Conservation (phyloP, 768 basidiomycete species). For the Kwoniella botswanensis region DNA sequence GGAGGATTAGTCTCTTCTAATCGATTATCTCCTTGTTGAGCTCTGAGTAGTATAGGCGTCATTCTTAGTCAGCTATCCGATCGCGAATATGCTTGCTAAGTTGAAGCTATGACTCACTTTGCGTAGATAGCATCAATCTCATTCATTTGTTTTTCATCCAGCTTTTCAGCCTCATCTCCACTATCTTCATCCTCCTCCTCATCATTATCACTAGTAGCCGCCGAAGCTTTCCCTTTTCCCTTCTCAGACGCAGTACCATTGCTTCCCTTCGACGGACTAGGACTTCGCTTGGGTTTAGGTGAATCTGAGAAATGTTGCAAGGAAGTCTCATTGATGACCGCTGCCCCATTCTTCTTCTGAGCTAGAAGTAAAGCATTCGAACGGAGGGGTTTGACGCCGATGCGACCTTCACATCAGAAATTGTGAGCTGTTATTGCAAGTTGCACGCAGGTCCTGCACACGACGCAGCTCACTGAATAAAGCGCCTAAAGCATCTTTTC, state of each 20-base stretch:
- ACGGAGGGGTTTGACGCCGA: conserved; percentile 70
- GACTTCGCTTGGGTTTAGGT: conserved; percentile 30
- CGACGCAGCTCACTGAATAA: conserved; percentile 67
- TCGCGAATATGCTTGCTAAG: neutral
- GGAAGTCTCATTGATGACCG: conserved; percentile 50
- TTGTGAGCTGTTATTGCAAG: neutral
- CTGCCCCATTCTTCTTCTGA: conserved; percentile 54
- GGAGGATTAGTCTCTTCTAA: conserved; percentile 83
- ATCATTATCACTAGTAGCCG: conserved; percentile 61
- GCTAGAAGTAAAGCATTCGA: conserved; percentile 51
- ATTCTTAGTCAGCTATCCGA: conserved; percentile 14
- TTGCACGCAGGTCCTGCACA: neutral
- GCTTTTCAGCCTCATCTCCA: conserved; percentile 72
- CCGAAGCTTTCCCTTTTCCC: conserved; percentile 58
- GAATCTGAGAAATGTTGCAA: conserved; percentile 61
- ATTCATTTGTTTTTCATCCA: conserved; percentile 78
- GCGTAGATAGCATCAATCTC: conserved; percentile 71
- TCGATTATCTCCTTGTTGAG: conserved; percentile 75
- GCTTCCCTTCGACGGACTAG: conserved; percentile 43
- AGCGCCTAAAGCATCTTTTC: conserved; percentile 74
- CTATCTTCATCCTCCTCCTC: conserved; percentile 83
- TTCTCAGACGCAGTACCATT: conserved; percentile 46
- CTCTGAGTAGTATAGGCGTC: conserved; percentile 62
- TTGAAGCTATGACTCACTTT: conserved; percentile 64
- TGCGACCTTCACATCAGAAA: conserved; percentile 44